A percentile compares a stretch with the other conserved stretches of the same genome.
Evolutionary conservation across 441 rosid species (phyloP).

Genomic region (Gossypium davidsonii): DNA sequence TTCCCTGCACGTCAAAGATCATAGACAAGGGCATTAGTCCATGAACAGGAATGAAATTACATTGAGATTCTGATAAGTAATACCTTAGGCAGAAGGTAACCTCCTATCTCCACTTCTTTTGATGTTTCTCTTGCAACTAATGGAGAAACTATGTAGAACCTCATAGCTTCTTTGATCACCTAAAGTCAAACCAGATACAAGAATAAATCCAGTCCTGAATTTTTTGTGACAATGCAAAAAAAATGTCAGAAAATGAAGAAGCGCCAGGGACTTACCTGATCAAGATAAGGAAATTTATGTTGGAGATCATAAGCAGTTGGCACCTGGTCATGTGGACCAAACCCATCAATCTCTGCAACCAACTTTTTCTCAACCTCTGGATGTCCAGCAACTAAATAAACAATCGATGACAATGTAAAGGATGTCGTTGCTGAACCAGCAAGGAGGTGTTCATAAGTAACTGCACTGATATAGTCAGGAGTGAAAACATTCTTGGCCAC

Average conservation of each 20-base stretch:
- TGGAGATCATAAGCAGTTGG: conserved; percentile 68
- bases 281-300: conserved; percentile 65
- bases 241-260: neutral
- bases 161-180: conserved; percentile 89
- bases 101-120: conserved; percentile 72
- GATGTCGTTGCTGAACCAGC: conserved; percentile 89
- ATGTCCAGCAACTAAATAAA: conserved; percentile 72
- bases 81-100: conserved; percentile 82
- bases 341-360: conserved; percentile 64
- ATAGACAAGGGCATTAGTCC: neutral
- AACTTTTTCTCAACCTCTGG: conserved; percentile 60
- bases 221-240: neutral
- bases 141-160: conserved; percentile 72
- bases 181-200: conserved; percentile 20
- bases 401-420: conserved; percentile 57
- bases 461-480: conserved; percentile 70
- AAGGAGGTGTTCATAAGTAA: conserved; percentile 85
- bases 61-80: neutral
- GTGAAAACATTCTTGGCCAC: conserved; percentile 44
- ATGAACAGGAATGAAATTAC: neutral
- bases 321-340: conserved; percentile 45
- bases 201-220: neutral
- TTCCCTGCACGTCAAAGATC: conserved; percentile 44
- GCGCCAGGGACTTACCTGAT: conserved; percentile 46
- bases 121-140: conserved; percentile 82